Evolutionary conservation across 208 protist genomes (phyloP), one percentile per base, ranked within the genome.

Genomic region (Herpetomonas samuelpessoai): DNA sequence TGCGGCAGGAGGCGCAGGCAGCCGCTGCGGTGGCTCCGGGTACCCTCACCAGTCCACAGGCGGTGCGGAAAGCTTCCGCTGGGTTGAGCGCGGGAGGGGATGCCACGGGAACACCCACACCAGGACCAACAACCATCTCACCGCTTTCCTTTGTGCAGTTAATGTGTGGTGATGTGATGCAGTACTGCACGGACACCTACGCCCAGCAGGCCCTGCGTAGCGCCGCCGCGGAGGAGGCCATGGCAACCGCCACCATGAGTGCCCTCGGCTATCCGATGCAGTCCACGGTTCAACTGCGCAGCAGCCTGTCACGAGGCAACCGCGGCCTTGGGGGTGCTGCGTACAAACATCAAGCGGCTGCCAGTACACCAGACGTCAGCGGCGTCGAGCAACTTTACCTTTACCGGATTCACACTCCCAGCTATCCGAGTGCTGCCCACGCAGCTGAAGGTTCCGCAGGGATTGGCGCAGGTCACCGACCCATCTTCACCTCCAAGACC

Each of bases 101-200:
- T 14, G 29, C 48, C 18, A n/a, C 2, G 4, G 35, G 48, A 19
- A 35, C 30, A 18, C 30, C 6, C 18, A 18, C 2, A 31, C n/a
- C 28, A 12, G 18, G 57, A 29, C 30, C 24, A 45, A 45, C 46
- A 7, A 28, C 69, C 3, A 62, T 89, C 24, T 31, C 64, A 0
- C 83, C 87, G 2, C 41, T 83, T 46, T 84, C 75, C 54, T 86
- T 91, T 50, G 71, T 78, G 12, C 67, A 87, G 50, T 67, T 90
- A 6, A 76, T 75, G 24, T 76, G 76, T 53, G 78, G 76, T 21
- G 68, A 83, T 29, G 71, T 76, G 2, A 65, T 94, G 39, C 81
- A 84, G 55, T 88, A 82, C 68, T 52, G 86, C 50, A 59, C 73
- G 46, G 57, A 59, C 2, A 28, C 62, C 10, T 62, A 83, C 48